Conservation (phyloP, 805 yeast species). For the Monosporozyma solicola region DNA sequence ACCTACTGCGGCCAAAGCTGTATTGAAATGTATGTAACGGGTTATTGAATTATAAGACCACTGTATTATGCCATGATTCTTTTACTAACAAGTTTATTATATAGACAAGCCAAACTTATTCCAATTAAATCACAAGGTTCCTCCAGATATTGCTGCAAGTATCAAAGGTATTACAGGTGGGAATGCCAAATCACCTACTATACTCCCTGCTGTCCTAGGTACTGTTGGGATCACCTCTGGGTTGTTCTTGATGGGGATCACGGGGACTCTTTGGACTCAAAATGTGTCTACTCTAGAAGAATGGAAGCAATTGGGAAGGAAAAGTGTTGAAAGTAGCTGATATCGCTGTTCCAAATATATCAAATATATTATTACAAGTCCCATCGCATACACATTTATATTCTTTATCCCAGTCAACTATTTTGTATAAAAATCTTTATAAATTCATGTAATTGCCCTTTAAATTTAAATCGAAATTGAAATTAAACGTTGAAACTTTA, state of each 20-base stretch:
- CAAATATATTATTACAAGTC: no score
- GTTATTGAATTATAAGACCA: neutral
- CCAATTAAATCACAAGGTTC: constrained; percentile 63
- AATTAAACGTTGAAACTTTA: neutral
- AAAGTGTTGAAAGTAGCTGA: neutral
- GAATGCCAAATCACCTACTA: neutral
- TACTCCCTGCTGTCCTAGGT: constrained; percentile 52
- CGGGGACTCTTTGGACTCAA: constrained; percentile 73
- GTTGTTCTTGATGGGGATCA: constrained; percentile 58
- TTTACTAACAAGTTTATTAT: neutral
- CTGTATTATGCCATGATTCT: no score
- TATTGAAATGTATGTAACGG: neutral
- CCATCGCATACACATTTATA: neutral
- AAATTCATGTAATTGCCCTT: neutral
- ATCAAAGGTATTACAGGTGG: neutral
- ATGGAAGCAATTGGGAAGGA: constrained; percentile 28
- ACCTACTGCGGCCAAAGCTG: constrained; percentile 36
- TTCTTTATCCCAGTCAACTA: neutral
- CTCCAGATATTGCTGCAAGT: constrained; percentile 27
- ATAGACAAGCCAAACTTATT: constrained; percentile 58
- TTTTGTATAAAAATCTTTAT: neutral
- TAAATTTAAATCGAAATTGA: neutral
- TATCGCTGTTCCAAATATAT: no score
- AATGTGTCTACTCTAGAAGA: constrained; percentile 65
- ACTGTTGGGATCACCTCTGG: constrained; percentile 70